Conservation (phyloP, 495 filamentous ascomycete species). For the Penicillium paradoxum region DNA sequence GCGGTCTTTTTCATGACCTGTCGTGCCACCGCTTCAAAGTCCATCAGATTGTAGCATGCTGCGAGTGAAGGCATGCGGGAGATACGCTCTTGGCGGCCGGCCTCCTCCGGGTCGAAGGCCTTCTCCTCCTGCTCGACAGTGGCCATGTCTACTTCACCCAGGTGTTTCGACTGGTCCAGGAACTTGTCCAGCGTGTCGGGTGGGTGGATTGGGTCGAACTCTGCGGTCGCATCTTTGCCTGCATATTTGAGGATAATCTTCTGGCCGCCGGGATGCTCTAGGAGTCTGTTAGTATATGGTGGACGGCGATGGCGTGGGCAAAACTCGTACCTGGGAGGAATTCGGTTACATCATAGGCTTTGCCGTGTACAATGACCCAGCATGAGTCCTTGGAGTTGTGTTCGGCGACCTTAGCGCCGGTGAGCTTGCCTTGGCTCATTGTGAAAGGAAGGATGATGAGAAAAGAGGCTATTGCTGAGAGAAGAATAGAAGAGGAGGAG, state of each 20-base stretch:
- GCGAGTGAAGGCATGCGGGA: constrained; percentile 73
- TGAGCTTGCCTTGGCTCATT: constrained; percentile 49
- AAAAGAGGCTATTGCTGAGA: background rate
- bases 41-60: constrained; percentile 91
- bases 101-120: constrained; percentile 69
- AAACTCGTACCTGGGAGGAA: constrained; percentile 60
- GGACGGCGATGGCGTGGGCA: background rate
- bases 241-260: constrained; percentile 80
- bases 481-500: constrained; percentile 1
- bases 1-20: constrained; percentile 89
- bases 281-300: background rate
- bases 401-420: constrained; percentile 70
- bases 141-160: constrained; percentile 86
- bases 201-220: constrained; percentile 91
- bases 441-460: background rate
- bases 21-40: constrained; percentile 89
- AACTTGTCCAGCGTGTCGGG: constrained; percentile 75
- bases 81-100: constrained; percentile 68
- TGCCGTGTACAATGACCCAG: constrained; percentile 83
- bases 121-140: constrained; percentile 73
- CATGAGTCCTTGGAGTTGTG: constrained; percentile 80
- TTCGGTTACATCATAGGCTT: constrained; percentile 88
- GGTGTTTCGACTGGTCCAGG: constrained; percentile 77
- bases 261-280: constrained; percentile 80
- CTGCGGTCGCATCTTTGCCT: constrained; percentile 77